Conservation (phyloP, 2,329 filamentous ascomycete genomes). For the Beauveria rudraprayagi region DNA sequence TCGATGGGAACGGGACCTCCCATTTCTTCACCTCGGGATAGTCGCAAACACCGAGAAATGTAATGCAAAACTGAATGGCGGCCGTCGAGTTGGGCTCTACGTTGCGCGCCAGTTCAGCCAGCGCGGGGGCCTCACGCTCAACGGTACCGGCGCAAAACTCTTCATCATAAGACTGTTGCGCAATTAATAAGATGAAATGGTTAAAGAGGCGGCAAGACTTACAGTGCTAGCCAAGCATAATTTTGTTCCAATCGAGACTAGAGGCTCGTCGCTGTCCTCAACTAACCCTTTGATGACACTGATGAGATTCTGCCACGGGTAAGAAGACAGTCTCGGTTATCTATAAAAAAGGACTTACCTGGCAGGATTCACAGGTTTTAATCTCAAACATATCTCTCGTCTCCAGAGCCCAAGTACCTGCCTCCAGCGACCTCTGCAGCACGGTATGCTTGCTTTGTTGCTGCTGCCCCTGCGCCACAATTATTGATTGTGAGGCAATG, state of each 20-base stretch:
- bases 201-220: not conserved
- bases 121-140: conserved; percentile 42
- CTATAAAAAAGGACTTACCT: conserved; percentile 14
- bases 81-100: conserved; percentile 41
- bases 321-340: not conserved
- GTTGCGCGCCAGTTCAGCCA: conserved; percentile 40
- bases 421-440: conserved; percentile 4
- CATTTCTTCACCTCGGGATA: conserved; percentile 38
- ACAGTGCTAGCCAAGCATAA: conserved; percentile 28
- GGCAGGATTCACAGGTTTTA: conserved; percentile 19
- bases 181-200: not conserved
- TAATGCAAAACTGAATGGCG: conserved; percentile 43
- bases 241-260: conserved; percentile 25
- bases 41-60: conserved; percentile 45
- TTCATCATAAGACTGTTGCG: conserved; percentile 36
- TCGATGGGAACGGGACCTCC: conserved; percentile 35
- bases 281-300: conserved; percentile 36
- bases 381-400: conserved; percentile 8
- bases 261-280: conserved; percentile 31
- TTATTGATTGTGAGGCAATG: not conserved
- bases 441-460: not conserved
- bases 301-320: conserved; percentile 14
- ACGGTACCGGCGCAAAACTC: conserved; percentile 50
- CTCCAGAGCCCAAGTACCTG: conserved; percentile 7
- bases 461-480: not conserved